Evolutionary conservation across 192 early-diverging fungal species (phyloP).

Genomic region (Coemansia sp.): DNA sequence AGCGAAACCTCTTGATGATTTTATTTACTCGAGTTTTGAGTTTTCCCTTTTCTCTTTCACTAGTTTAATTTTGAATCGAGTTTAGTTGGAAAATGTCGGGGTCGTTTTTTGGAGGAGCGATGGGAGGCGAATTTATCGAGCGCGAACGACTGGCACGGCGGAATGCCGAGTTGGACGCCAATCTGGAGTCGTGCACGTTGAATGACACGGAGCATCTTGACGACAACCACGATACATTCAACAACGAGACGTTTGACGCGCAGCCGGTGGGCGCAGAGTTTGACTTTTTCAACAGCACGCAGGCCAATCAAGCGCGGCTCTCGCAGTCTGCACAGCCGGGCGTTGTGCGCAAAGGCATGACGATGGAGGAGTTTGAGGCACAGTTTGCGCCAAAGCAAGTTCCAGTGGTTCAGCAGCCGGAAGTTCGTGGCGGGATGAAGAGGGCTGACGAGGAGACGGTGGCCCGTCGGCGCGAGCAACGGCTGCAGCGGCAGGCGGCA

Average conservation of each 20-base stretch:
- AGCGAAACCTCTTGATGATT: neutral
- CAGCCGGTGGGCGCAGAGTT: conserved; percentile 58
- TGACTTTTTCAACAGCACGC: conserved; percentile 68
- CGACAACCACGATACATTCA: conserved; percentile 68
- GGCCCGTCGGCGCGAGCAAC: conserved; percentile 25
- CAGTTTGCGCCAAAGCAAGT: conserved; percentile 34
- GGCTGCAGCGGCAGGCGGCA: conserved; percentile 35
- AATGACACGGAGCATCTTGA: conserved; percentile 62
- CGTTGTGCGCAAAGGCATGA: conserved; percentile 55
- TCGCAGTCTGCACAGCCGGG: neutral
- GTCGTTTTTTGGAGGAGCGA: conserved; percentile 43
- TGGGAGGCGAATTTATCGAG: conserved; percentile 37
- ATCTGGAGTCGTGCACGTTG: conserved; percentile 58
- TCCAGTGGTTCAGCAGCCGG: conserved; percentile 5
- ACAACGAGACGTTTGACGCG: conserved; percentile 72
- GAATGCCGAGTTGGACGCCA: conserved; percentile 59
- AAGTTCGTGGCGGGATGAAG: neutral
- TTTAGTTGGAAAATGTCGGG: conserved; percentile 26
- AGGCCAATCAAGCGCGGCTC: neutral
- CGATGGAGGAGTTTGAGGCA: conserved; percentile 72
- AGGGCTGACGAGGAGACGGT: conserved; percentile 27
- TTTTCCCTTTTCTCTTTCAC: neutral
- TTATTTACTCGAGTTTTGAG: neutral
- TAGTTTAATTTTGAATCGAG: neutral
- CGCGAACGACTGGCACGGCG: conserved; percentile 19